Base-by-base conservation (phyloP, 2,329 filamentous ascomycete species). In the Neonectria magnoliae region DNA sequence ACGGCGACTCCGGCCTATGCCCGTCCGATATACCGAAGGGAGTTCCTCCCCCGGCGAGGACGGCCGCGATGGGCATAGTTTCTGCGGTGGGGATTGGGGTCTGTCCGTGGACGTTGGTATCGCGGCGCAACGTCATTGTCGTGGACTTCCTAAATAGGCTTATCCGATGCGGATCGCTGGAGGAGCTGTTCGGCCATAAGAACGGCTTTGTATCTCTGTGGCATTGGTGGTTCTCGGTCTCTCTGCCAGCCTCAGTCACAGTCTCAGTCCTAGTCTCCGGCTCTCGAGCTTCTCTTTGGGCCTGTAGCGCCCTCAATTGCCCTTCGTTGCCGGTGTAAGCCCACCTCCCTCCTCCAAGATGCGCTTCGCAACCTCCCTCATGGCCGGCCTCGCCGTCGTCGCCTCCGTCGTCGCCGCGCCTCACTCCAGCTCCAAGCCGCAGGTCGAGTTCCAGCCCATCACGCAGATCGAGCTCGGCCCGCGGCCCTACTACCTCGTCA, bases 401-500 rank as follows among this genome's bases (percentile, higher is more conserved):
- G 70, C 67, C 60, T 73, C 73, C 29, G 75, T 67, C 22, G 64
- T 63, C 4, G 78, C 76, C 25, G 68, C 66, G 53, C 78, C 78
- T 6, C 72, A 54, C n/a, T 65, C 70, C 3, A 60, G 14, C 38
- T 60, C 61, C 55, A 41, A 67, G 64, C 11, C 52, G 60, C 16
- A 66, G 33, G 38, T 54, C 36, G 22, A 50, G 33, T 47, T 73
- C 66, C 72, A 76, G 66, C 77, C 80, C 41, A 77, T 85, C 70
- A 81, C 76, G 65, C 80, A 80, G 66, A 83, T 91, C 64, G 85
- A 90, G 56, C 80, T 91, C 4, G 89, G 88, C 7, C 87, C 88
- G 2, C 84, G 89, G 10, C 90, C 89, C 0, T 89, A 87, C 77
- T 92, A 85, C 76, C 83, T 92, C 7, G 79, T 91, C 68, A 81